Percentiles rank a stretch among this genome's conserved stretches.
Evolutionary conservation across 2,329 filamentous ascomycete species (phyloP).

Genomic region (Gliomastix tumulicola): DNA sequence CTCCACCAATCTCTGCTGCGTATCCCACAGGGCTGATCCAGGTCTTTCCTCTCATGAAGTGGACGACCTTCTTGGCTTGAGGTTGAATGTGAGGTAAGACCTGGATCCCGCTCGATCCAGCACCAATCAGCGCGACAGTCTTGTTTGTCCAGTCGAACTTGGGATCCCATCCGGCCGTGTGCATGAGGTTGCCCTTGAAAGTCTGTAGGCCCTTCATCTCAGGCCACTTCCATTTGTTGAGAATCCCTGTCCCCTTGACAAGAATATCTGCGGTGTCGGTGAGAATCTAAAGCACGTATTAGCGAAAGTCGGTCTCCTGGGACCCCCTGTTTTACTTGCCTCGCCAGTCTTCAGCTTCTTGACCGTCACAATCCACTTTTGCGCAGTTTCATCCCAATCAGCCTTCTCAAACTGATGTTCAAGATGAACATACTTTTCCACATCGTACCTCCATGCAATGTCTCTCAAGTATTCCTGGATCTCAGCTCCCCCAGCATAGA

Average conservation of each 20-base stretch:
- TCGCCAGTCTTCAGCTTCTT: slow-evolving; percentile 13
- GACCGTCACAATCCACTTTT: slow-evolving; percentile 24
- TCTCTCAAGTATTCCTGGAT: slow-evolving; percentile 12
- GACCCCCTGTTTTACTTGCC: too few species aligned
- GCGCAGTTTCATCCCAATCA: slow-evolving; percentile 31
- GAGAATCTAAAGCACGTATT: too few species aligned
- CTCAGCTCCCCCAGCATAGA: slow-evolving; percentile 7
- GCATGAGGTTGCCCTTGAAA: slow-evolving; percentile 42
- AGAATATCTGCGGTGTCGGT: slow-evolving; percentile 31
- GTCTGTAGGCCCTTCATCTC: slow-evolving; percentile 33
- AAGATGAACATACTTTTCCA: slow-evolving; percentile 8
- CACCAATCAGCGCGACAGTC: slow-evolving; percentile 48
- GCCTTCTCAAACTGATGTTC: slow-evolving; percentile 6
- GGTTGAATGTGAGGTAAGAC: slow-evolving; percentile 29
- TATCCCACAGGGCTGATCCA: slow-evolving; percentile 26
- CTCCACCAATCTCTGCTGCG: not conserved
- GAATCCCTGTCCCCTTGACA: slow-evolving; percentile 4
- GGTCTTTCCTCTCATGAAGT: slow-evolving; percentile 33
- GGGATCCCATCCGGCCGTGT: slow-evolving; percentile 45
- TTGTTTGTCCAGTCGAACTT: slow-evolving; percentile 41
- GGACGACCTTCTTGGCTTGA: slow-evolving; percentile 27
- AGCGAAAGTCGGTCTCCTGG: too few species aligned
- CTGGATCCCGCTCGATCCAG: slow-evolving; percentile 47
- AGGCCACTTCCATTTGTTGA: slow-evolving; percentile 39
- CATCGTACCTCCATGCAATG: slow-evolving; percentile 9